Evolutionary conservation across 176 grass and related monocot species (phyloP).

Genomic region (Tillandsia fasciculata): DNA sequence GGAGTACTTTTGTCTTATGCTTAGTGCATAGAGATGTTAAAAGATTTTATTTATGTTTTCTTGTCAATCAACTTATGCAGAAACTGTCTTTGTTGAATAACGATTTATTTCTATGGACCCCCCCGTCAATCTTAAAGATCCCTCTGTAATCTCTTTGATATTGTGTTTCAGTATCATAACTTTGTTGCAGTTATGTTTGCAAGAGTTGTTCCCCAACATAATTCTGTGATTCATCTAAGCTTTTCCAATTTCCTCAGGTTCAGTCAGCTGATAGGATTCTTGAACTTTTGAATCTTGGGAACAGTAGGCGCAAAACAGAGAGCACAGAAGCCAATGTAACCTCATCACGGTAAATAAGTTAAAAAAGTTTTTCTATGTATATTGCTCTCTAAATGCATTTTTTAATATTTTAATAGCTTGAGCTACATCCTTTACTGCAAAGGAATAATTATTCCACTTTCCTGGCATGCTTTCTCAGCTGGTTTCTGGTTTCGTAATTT

Average conservation of each 20-base stretch:
- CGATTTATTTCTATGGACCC: too few species aligned
- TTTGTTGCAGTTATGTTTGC: neutral
- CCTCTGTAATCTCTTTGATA: too few species aligned
- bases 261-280: conserved; percentile 96
- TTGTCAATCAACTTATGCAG: too few species aligned
- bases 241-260: conserved; percentile 40
- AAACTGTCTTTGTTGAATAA: too few species aligned
- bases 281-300: conserved; percentile 96
- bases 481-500: too few species aligned
- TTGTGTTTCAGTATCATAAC: neutral
- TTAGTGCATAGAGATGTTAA: too few species aligned
- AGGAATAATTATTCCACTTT: too few species aligned
- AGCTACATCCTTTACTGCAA: too few species aligned
- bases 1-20: too few species aligned
- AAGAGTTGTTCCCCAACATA: neutral
- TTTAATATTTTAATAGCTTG: neutral
- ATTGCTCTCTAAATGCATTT: neutral
- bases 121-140: too few species aligned
- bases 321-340: conserved; percentile 93
- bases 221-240: neutral
- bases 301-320: conserved; percentile 93
- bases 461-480: too few species aligned
- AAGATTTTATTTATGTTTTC: too few species aligned
- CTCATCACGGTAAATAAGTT: conserved; percentile 63
- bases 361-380: neutral